Base-by-base conservation (phyloP, 140 eudicot species). In the Stevia rebaudiana region DNA sequence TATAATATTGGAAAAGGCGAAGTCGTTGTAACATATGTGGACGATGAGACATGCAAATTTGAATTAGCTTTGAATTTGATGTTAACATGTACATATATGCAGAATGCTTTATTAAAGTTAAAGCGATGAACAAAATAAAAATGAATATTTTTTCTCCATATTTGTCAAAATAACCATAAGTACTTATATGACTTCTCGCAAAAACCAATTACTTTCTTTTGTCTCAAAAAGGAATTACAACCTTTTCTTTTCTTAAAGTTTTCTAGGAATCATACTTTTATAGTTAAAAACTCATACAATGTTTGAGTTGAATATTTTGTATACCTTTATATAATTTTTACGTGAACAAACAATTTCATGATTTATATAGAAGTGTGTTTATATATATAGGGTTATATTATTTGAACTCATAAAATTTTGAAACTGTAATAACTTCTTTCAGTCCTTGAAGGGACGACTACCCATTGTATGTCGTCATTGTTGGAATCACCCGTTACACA, bases 51-150 rank as follows among this genome's bases (percentile, higher is more conserved):
- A 72, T 51, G 47, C 56, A 61, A 39, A 69, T n/a, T 12, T 24
- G 71, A 55, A 52, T 63, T 33, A 65, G 16, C 40, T 72, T 61
- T n/a, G 30, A 61, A 36, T 72, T 61, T 63, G 64, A 61, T 42
- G 62, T 51, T 53, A 53, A 43, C 65, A 52, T 60, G 63, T 42
- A 72, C 65, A 52, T 42, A 72, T 57, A 52, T 60, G 63, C 59
- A 72, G 18, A 66, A 23, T 41, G 50, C 59, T 63, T 72, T 72
- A 43, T 41, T 72, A 72, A 53, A 72, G 77, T 41, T 72, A 72
- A 53, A 72, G 77, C 53, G 28, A 42, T 63, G 44, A 11, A 53
- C 36, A 16, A 53, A 53, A 46, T 53, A 40, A 41, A 63, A 63
- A 42, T 72, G 51, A 48, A 63, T 51, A 17, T 63, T 72, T 72